phyloP scores from a whole-genome alignment of 768 basidiomycete species.

The Tylopilus intermedius region DNA sequence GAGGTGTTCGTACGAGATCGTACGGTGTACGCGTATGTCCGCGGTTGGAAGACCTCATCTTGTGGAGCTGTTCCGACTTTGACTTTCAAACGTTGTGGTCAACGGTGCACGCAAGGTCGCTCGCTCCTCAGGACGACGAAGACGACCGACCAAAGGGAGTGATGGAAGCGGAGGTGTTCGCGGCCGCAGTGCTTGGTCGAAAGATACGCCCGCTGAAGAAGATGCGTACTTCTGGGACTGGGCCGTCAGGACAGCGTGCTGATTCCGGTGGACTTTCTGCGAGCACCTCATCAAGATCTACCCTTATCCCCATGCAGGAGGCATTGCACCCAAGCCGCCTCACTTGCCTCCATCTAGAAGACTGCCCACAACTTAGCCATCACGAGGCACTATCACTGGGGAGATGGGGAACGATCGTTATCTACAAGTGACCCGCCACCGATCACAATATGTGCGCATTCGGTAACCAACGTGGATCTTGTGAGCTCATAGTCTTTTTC shows the following conservation, averaged over 20 bases:
- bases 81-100: slow-evolving; percentile 33
- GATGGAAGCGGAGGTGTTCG: slow-evolving; percentile 18
- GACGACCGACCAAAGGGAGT: slow-evolving; percentile 12
- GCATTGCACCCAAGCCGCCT: slow-evolving; percentile 33
- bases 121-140: slow-evolving; percentile 10
- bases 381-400: slow-evolving; percentile 37
- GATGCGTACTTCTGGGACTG: slow-evolving; percentile 13
- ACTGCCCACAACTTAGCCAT: slow-evolving; percentile 36
- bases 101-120: slow-evolving; percentile 34
- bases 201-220: slow-evolving; percentile 37
- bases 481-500: slow-evolving; percentile 8
- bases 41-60: slow-evolving; percentile 44
- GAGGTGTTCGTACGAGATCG: slow-evolving; percentile 12
- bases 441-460: slow-evolving; percentile 4
- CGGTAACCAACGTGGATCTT: slow-evolving; percentile 14
- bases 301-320: slow-evolving; percentile 36
- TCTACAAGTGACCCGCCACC: slow-evolving; percentile 11
- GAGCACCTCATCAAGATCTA: slow-evolving; percentile 26
- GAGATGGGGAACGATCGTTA: slow-evolving; percentile 32
- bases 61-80: slow-evolving; percentile 49
- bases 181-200: slow-evolving; percentile 24
- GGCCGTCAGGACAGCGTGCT: slow-evolving; percentile 7
- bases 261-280: slow-evolving; percentile 11
- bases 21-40: slow-evolving; percentile 47
- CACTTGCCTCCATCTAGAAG: slow-evolving; percentile 39